Evolutionary conservation across 2,329 filamentous ascomycete species (phyloP).

Genomic region (Periconia digitata): DNA sequence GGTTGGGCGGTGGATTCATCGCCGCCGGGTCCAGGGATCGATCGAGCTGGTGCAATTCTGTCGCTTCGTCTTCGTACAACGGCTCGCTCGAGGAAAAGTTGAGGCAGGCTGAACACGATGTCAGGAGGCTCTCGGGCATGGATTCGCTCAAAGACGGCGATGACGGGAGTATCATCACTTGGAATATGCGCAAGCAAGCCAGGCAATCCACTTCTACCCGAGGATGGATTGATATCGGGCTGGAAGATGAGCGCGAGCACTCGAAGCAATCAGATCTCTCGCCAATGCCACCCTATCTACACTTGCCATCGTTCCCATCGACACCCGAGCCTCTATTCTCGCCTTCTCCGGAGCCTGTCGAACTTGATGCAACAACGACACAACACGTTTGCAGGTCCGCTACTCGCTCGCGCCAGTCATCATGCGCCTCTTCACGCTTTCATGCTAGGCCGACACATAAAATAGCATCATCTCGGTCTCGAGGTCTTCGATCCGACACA

Average conservation of each 20-base stretch:
- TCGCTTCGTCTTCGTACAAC: not conserved
- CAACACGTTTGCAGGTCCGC: not conserved
- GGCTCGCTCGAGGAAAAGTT: constrained; percentile 5
- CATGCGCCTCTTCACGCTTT: constrained; percentile 26
- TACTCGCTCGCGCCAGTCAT: constrained; percentile 20
- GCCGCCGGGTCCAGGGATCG: constrained; percentile 3
- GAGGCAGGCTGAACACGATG: constrained; percentile 3
- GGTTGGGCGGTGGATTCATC: constrained; percentile 4
- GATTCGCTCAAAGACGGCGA: not conserved
- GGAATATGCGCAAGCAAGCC: not conserved
- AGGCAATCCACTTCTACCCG: not conserved
- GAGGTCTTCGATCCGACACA: constrained; percentile 26
- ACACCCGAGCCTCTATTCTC: not conserved
- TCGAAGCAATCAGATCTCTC: constrained; percentile 2
- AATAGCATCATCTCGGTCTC: constrained; percentile 33
- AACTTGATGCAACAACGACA: constrained; percentile 1
- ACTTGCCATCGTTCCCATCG: not conserved
- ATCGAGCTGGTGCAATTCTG: not conserved
- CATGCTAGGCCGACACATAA: constrained; percentile 27
- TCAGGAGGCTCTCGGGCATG: constrained; percentile 6
- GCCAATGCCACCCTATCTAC: not conserved
- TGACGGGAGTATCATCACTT: not conserved
- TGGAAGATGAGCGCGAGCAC: not conserved
- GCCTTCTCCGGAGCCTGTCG: constrained; percentile 1
- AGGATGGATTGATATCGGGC: constrained; percentile 2